Evolutionary conservation across 176 grass and related monocot species (phyloP), one percentile per base, ranked within the genome.

Genomic region (Aegilops longissima): DNA sequence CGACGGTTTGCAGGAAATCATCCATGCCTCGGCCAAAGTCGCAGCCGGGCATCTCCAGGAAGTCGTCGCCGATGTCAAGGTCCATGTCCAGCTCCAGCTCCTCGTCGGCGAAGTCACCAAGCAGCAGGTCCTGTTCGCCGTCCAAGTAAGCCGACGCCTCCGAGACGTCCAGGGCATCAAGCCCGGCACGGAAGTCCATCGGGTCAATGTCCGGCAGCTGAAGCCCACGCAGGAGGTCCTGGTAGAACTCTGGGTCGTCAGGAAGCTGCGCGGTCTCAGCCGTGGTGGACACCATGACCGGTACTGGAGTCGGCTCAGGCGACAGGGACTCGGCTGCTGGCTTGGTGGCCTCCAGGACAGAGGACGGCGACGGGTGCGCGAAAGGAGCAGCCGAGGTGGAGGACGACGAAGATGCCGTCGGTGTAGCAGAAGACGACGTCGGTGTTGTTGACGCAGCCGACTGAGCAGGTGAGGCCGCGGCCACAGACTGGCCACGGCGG

Each of bases 171-270:
- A 91, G 2, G 0, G 90, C 82, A 61, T 88, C 82, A 1, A 91
- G 78, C 1, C 86, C 90, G 0, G 86, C 90, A 0, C 82, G 86
- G 82, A 91, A 91, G 34, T 91, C 87, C 82, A 90, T 88, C 6
- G 85, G 88, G 59, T 90, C 85, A 24, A 87, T 78, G 78, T 87
- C 88, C 66, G 81, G 79, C 42, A 90, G 72, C 80, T 90, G 86
- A 0, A 88, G 67, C 0, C 71, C 82, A 1, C 82, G 85, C 1
- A 85, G 83, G 2, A 86, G 83, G 38, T 86, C 83, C 75, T 83
- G 79, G 83, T 86, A 86, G 89, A 89, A 90, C 80, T 86, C 79
- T 0, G 92, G 86, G 79, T 91, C 86, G 17, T 90, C 85, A 0
- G 80, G 81, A 13, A 87, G 77, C 80, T 87, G 59, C 2, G 34